Evolutionary conservation across 2,329 filamentous ascomycete genomes (phyloP).

Genomic region (Neopestalotiopsis clavispora): DNA sequence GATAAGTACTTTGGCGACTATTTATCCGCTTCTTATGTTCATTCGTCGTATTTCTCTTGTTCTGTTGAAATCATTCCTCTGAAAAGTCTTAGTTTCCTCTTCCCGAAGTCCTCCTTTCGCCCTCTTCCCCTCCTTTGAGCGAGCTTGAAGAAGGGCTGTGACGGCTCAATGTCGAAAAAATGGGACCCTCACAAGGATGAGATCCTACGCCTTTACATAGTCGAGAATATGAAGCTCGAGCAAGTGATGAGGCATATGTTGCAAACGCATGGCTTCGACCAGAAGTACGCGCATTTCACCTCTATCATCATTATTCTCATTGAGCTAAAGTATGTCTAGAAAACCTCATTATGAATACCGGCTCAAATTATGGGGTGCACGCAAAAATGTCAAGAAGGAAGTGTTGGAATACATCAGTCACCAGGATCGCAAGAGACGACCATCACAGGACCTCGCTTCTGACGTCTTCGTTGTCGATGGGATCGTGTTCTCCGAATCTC

Average conservation of each 20-base stretch:
- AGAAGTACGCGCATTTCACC: not conserved
- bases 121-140: too few relatives aligned
- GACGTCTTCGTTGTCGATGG: not conserved
- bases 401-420: not conserved
- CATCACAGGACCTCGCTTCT: not conserved
- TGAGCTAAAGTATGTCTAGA: not conserved
- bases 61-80: too few relatives aligned
- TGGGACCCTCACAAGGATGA: not conserved
- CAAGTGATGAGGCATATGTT: not conserved
- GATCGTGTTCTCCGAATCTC: not conserved
- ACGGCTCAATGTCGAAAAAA: not conserved
- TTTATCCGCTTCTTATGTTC: too few relatives aligned
- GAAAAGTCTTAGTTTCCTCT: too few relatives aligned
- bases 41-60: too few relatives aligned
- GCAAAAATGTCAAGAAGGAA: not conserved
- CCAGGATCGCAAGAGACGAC: not conserved
- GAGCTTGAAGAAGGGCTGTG: too few relatives aligned
- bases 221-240: not conserved
- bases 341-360: not conserved
- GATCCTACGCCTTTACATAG: not conserved
- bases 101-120: too few relatives aligned
- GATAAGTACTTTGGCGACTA: too few relatives aligned
- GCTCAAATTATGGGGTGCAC: not conserved
- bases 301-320: too few relatives aligned
- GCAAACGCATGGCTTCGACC: not conserved